Evolutionary conservation across 2,329 filamentous ascomycete genomes (phyloP), one percentile per base, ranked within the genome.

Genomic region (Pyrenophora graminea): DNA sequence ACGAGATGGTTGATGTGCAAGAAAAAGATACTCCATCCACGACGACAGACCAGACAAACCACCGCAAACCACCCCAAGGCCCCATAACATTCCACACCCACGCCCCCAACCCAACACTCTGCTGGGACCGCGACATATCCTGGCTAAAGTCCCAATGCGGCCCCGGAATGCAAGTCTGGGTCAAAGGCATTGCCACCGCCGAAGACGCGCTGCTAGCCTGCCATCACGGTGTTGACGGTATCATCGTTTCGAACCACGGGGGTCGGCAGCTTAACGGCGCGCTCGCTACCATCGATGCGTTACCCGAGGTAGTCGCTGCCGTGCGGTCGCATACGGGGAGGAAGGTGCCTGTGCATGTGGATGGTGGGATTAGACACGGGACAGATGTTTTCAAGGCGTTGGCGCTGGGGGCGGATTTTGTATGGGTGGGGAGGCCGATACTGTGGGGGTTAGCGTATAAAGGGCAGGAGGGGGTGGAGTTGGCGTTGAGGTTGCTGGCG

Each of bases 371-470:
- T 38, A 84, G 92, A 36, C 85, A 93, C 38, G 91, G 88, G 6
- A 96, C 92, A 0, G 94, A 97, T 72, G 91, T 97, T 54, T 84
- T 97, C 74, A 97, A 97, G 78, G 93, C 92, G 10, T 79, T 97
- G 7, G 96, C 91, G 68, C 82, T 97, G 0, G 94, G 94, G 32
- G 94, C 93, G 19, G 90, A 85, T 67, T 93, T 91, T 38, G 91
- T 97, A 1, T 94, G 93, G 45, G 51, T 74, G 4, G 71, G 71
- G 1, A 45, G 71, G 18, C 63, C 69, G 6, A 12, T 89, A 12
- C 77, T 96, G 39, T 96, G 84, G 76, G 91, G 89, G 1, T 79
- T 88, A 34, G 85, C 81, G 3, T 66, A 64, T 18, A 63, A 63
- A 8, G 63, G 63, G 1, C 57, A 61, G 30, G 59, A 62, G 18